Evolutionary conservation across 2,329 filamentous ascomycete genomes (phyloP).

Genomic region (Camillea tinctor): DNA sequence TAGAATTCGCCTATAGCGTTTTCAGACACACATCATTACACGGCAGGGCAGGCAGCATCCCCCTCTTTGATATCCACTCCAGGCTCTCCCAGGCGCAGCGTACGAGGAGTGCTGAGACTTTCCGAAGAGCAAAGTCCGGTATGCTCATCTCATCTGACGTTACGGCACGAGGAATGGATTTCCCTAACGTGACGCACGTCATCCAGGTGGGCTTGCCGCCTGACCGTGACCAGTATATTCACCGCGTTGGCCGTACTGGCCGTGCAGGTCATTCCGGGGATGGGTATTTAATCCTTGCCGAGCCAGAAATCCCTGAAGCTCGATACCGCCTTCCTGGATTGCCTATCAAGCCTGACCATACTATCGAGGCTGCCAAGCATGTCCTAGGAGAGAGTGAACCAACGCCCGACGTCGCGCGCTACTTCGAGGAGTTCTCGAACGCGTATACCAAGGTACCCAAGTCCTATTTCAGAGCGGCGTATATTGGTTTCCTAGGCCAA

Average conservation of each 20-base stretch:
- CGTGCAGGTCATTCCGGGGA: constrained; percentile 72
- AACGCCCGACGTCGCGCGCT: constrained; percentile 35
- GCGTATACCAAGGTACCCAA: constrained; percentile 44
- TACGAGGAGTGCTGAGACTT: constrained; percentile 68
- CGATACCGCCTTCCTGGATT: constrained; percentile 55
- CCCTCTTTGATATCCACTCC: constrained; percentile 69
- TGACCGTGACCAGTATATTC: constrained; percentile 70
- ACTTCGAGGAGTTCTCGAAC: constrained; percentile 43
- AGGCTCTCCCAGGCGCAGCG: constrained; percentile 69
- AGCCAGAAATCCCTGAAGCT: constrained; percentile 49
- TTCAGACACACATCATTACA: constrained; percentile 48
- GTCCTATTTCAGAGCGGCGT: constrained; percentile 46
- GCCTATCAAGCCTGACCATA: constrained; percentile 56
- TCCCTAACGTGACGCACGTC: constrained; percentile 76
- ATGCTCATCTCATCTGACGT: constrained; percentile 78
- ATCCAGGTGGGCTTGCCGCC: constrained; percentile 68
- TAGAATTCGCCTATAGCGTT: constrained; percentile 61
- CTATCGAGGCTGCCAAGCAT: constrained; percentile 51
- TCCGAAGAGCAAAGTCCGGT: constrained; percentile 62
- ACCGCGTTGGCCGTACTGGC: constrained; percentile 73
- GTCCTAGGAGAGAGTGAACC: constrained; percentile 46
- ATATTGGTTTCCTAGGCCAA: constrained; percentile 57
- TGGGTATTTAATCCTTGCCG: constrained; percentile 64
- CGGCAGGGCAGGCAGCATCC: constrained; percentile 38
- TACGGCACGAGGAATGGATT: constrained; percentile 80